Percentiles rank a stretch among this genome's conserved stretches.
Conservation (phyloP, 2,329 filamentous ascomycete genomes). For the Pseudogymnoascus sp. region DNA sequence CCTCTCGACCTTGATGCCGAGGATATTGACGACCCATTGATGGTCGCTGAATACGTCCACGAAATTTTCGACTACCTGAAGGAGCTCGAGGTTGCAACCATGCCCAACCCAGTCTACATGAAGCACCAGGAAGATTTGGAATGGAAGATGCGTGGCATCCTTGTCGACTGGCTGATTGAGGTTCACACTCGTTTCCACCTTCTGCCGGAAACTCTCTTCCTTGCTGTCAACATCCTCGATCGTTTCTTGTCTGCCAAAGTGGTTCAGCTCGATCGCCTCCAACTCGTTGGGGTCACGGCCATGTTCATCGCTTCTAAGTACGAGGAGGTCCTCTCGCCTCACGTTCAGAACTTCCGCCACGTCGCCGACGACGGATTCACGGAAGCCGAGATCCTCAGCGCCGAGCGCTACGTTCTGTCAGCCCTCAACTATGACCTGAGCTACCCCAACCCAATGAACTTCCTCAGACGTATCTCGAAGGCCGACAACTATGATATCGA, state of each 20-base stretch:
- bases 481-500: slow-evolving; percentile 99
- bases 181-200: slow-evolving; percentile 96
- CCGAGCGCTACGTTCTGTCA: slow-evolving; percentile 89
- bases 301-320: slow-evolving; percentile 99
- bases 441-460: slow-evolving; percentile 99
- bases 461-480: slow-evolving; percentile 95
- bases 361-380: slow-evolving; percentile 95
- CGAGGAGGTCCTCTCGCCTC: slow-evolving; percentile 93
- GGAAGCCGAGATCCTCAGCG: slow-evolving; percentile 89
- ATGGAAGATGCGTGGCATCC: slow-evolving; percentile 97
- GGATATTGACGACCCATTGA: slow-evolving; percentile 87
- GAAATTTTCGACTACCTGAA: slow-evolving; percentile 97
- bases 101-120: slow-evolving; percentile 94
- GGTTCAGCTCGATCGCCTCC: slow-evolving; percentile 90
- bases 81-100: slow-evolving; percentile 71
- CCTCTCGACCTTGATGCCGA: slow-evolving; percentile 71
- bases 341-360: slow-evolving; percentile 92
- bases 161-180: slow-evolving; percentile 97
- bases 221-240: slow-evolving; percentile 96
- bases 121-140: slow-evolving; percentile 88
- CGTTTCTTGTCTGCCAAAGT: slow-evolving; percentile 94
- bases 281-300: slow-evolving; percentile 93
- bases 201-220: slow-evolving; percentile 90
- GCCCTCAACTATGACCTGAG: slow-evolving; percentile 95
- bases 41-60: slow-evolving; percentile 95